Evolutionary conservation across 2,329 filamentous ascomycete species (phyloP).

Genomic region (Xylaria sp.): DNA sequence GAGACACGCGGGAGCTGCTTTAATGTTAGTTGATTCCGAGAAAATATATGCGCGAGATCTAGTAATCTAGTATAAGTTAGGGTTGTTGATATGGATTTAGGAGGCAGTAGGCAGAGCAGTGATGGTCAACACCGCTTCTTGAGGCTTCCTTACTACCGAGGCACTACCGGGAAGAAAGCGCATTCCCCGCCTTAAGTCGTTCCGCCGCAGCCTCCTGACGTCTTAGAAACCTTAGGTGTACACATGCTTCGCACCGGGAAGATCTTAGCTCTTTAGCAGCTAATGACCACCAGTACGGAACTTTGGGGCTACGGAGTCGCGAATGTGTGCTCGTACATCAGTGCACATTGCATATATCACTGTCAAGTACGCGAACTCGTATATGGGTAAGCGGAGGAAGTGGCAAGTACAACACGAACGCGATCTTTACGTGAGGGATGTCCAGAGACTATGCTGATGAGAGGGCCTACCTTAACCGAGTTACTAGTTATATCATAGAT

Average conservation of each 20-base stretch:
- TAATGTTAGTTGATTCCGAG: slow-evolving; percentile 10
- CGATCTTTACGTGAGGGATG: background rate
- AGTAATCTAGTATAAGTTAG: slow-evolving; percentile 12
- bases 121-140: background rate
- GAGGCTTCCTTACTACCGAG: background rate
- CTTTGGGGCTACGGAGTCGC: background rate
- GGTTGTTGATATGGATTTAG: slow-evolving; percentile 4
- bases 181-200: no score
- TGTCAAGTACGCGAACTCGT: background rate
- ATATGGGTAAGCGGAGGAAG: background rate
- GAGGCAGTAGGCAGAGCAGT: background rate
- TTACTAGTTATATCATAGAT: background rate
- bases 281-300: background rate
- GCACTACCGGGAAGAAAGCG: background rate
- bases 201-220: background rate
- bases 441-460: background rate
- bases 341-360: background rate
- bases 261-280: background rate
- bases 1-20: background rate
- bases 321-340: background rate
- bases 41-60: slow-evolving; percentile 18
- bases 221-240: background rate
- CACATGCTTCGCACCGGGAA: background rate
- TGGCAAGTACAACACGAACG: background rate
- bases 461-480: background rate